A percentile compares a stretch with the other conserved stretches of the same genome.
These are phyloP conservation scores for Craterostigma plantagineum DNA, from an alignment of 257 asterid genomes.

Conservation along the genomic window DNA sequence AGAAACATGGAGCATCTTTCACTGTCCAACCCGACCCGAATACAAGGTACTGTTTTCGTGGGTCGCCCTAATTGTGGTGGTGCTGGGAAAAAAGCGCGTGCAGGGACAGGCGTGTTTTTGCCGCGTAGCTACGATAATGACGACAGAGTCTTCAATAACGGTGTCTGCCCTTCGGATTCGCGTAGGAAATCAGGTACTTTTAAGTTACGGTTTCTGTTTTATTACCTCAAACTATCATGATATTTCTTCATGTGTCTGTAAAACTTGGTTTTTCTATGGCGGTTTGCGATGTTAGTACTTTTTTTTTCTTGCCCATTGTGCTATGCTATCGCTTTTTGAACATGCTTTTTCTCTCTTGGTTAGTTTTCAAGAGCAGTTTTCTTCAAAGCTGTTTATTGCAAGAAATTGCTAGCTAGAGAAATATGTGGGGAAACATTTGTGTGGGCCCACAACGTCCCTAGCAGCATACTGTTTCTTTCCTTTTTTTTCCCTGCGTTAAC, in stretches of 20 bases:
- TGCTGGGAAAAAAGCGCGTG: neutral
- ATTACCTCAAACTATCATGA: no score
- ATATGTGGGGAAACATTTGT: no score
- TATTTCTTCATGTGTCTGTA: no score
- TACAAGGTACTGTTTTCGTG: slow-evolving; percentile 11
- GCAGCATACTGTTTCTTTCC: no score
- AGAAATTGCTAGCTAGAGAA: no score
- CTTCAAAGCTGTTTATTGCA: no score
- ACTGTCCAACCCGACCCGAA: slow-evolving; percentile 8
- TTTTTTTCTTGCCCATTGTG: no score
- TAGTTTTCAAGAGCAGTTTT: no score
- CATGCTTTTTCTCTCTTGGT: no score
- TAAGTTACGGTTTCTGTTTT: neutral
- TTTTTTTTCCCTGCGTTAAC: no score
- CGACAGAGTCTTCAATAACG: neutral
- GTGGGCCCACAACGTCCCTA: no score
- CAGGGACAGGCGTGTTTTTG: slow-evolving; percentile 2
- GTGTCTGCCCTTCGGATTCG: neutral
- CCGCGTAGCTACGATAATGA: neutral
- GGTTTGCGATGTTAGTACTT: neutral
- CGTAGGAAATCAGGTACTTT: neutral
- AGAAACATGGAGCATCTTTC: slow-evolving; percentile 5
- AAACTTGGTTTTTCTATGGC: neutral
- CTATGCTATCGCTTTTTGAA: no score
- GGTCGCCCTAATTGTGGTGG: slow-evolving; percentile 19